Evolutionary conservation across 495 filamentous ascomycete genomes (phyloP).

Genomic region (Evansstolkia leycettana): DNA sequence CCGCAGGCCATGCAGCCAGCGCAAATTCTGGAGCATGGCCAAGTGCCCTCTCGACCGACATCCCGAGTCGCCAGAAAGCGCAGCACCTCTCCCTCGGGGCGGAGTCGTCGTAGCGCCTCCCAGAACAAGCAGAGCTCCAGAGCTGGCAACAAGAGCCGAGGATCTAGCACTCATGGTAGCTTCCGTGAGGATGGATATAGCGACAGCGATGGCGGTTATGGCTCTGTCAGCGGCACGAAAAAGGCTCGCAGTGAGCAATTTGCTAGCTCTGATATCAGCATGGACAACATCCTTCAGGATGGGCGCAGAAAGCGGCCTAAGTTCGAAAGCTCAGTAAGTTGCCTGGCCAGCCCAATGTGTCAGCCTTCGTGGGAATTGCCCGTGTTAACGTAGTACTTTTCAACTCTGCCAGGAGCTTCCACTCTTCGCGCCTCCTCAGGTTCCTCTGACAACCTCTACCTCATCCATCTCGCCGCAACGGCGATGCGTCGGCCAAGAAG

Average conservation of each 20-base stretch:
- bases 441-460: slow-evolving; percentile 75
- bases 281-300: slow-evolving; percentile 96
- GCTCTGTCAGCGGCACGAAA: slow-evolving; percentile 55
- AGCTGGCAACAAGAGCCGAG: slow-evolving; percentile 53
- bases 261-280: slow-evolving; percentile 90
- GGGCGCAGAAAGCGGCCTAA: slow-evolving; percentile 90
- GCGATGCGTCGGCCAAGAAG: slow-evolving; percentile 48
- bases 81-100: slow-evolving; percentile 71
- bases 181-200: slow-evolving; percentile 61
- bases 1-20: slow-evolving; percentile 33
- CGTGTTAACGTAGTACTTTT: slow-evolving; percentile 5
- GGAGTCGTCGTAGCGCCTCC: slow-evolving; percentile 69
- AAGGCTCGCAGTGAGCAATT: slow-evolving; percentile 66
- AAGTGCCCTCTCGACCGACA: slow-evolving; percentile 50
- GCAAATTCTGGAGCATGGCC: slow-evolving; percentile 38
- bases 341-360: slow-evolving; percentile 1
- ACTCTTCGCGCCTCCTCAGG: slow-evolving; percentile 85
- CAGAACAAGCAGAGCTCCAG: slow-evolving; percentile 60
- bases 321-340: slow-evolving; percentile 91
- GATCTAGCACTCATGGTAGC: slow-evolving; percentile 52
- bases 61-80: slow-evolving; percentile 60
- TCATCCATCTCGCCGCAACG: slow-evolving; percentile 90
- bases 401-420: slow-evolving; percentile 64
- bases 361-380: slow-evolving; percentile 6
- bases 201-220: slow-evolving; percentile 67